These are phyloP conservation scores for Vanrija humicola DNA, from an alignment of 1,284 basidiomycete genomes.

Conservation along the genomic window DNA sequence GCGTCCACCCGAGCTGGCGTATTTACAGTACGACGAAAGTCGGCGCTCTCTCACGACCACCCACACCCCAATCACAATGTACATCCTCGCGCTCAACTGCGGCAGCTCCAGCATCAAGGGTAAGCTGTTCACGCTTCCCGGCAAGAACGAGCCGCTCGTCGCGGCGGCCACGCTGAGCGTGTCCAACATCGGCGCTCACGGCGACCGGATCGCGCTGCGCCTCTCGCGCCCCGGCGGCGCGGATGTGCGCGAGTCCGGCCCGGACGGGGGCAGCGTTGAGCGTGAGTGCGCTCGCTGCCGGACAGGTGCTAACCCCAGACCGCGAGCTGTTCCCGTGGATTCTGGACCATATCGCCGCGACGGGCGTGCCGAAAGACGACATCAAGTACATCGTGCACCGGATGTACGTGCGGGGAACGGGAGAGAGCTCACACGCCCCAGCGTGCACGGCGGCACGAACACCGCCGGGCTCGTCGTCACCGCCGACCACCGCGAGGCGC, in stretches of 20 bases:
- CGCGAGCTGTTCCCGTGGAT: constrained; percentile 39
- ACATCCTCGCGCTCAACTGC: constrained; percentile 50
- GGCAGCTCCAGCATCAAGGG: constrained; percentile 51
- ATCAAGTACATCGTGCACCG: constrained; percentile 48
- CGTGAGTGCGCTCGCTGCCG: constrained; percentile 33
- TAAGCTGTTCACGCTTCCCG: constrained; percentile 41
- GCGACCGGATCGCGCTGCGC: constrained; percentile 41
- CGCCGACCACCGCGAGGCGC: constrained; percentile 53
- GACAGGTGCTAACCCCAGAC: constrained; percentile 37
- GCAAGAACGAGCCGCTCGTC: constrained; percentile 12
- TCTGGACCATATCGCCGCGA: constrained; percentile 35
- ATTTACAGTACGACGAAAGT: neutral
- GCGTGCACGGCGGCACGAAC: constrained; percentile 79
- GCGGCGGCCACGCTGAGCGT: constrained; percentile 33
- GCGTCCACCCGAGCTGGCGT: neutral
- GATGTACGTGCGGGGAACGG: constrained; percentile 31
- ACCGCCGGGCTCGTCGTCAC: constrained; percentile 63
- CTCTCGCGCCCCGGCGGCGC: constrained; percentile 30
- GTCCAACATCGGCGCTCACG: constrained; percentile 44
- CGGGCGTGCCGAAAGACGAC: constrained; percentile 30
- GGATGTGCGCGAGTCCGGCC: constrained; percentile 35
- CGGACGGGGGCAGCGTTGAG: constrained; percentile 35
- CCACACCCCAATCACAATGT: constrained; percentile 6
- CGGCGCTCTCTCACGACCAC: neutral
- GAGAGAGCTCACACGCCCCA: constrained; percentile 26